Percentiles rank a stretch among this genome's conserved stretches.
phyloP scores from a whole-genome alignment of 805 yeast genomes.

The Starmera caribaea region DNA sequence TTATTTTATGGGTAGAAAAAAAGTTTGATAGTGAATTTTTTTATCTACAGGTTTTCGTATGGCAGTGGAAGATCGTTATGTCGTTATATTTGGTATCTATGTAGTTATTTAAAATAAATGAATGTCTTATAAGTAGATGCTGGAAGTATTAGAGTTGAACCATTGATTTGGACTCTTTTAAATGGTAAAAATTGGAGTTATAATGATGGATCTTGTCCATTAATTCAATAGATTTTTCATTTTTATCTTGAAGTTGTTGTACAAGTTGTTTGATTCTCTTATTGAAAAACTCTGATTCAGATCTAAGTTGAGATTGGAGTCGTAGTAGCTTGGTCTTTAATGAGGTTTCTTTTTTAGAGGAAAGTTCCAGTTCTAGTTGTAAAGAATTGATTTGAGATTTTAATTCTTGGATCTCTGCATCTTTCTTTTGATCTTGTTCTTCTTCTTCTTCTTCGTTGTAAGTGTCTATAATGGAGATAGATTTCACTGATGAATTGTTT shows the following conservation, averaged over 20 bases:
- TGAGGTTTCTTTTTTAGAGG: not conserved
- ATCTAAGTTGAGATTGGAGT: not conserved
- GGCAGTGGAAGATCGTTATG: not conserved
- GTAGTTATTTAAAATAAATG: not conserved
- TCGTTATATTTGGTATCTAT: not conserved
- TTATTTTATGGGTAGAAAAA: not conserved
- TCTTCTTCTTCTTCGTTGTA: not conserved
- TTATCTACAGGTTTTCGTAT: not conserved
- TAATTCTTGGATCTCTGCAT: not conserved
- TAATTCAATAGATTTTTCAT: not conserved
- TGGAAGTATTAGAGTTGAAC: not conserved
- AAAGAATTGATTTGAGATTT: not conserved
- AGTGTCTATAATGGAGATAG: conserved; percentile 1
- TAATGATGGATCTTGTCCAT: not conserved
- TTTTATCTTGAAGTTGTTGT: not conserved
- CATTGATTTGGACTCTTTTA: no score
- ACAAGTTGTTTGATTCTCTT: not conserved
- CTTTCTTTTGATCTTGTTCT: not conserved
- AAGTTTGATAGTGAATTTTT: not conserved
- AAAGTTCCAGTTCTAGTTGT: not conserved
- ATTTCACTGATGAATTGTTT: conserved; percentile 11
- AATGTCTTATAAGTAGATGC: not conserved
- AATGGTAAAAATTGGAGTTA: not conserved
- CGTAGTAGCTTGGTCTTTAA: not conserved
- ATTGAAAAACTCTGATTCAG: not conserved